Evolutionary conservation across 805 yeast genomes (phyloP).

Genomic region (Myxozyma udenii): DNA sequence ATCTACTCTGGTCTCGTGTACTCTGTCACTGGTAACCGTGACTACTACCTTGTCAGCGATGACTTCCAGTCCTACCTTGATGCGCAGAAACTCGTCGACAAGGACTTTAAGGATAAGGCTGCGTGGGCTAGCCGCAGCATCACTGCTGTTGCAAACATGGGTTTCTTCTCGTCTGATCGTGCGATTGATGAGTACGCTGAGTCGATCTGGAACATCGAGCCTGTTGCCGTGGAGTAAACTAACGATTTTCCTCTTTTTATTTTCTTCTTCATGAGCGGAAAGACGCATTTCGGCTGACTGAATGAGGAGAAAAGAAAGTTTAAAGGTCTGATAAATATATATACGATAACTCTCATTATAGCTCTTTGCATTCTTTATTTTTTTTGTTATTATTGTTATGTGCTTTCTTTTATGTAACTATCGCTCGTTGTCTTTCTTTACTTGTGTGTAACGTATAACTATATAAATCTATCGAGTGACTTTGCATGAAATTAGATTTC

Average conservation of each 20-base stretch:
- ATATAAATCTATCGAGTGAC: too few relatives aligned
- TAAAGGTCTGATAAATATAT: too few relatives aligned
- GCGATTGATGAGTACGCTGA: slow-evolving; percentile 91
- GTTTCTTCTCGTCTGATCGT: slow-evolving; percentile 87
- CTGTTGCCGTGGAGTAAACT: slow-evolving; percentile 38
- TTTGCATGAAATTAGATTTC: too few relatives aligned
- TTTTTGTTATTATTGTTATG: not conserved
- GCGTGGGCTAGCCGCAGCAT: slow-evolving; percentile 77
- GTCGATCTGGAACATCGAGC: slow-evolving; percentile 88
- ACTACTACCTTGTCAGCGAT: slow-evolving; percentile 80
- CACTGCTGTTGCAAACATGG: slow-evolving; percentile 83
- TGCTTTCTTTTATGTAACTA: too few relatives aligned
- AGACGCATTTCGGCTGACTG: too few relatives aligned
- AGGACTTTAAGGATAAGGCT: slow-evolving; percentile 61
- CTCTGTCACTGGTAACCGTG: slow-evolving; percentile 60
- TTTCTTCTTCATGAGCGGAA: too few relatives aligned
- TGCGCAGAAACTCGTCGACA: slow-evolving; percentile 74
- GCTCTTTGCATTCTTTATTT: too few relatives aligned
- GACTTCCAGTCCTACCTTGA: slow-evolving; percentile 85
- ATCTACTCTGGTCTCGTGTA: slow-evolving; percentile 65
- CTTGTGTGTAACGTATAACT: too few relatives aligned
- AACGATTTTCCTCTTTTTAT: too few relatives aligned
- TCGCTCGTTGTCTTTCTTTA: too few relatives aligned
- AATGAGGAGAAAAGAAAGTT: too few relatives aligned
- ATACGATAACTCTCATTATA: too few relatives aligned